Conservation (phyloP, 2,329 filamentous ascomycete species). For the Tympanopsis confertula region DNA sequence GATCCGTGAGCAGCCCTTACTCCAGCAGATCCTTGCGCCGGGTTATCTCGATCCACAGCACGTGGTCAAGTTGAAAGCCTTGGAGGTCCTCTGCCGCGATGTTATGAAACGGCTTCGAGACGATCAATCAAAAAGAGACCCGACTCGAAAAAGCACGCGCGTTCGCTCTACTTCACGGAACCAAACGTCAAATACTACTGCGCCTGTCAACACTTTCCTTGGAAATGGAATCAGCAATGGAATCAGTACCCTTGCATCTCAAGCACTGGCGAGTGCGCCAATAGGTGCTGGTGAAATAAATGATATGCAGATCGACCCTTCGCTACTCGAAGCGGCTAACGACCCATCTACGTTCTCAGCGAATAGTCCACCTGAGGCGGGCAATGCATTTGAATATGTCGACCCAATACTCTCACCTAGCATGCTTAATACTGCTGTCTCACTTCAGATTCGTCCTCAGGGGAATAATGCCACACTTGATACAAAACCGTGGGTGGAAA, state of each 20-base stretch:
- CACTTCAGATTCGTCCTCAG: slow-evolving; percentile 8
- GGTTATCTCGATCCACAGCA: slow-evolving; percentile 32
- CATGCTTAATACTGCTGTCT: neutral
- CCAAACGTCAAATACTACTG: slow-evolving; percentile 7
- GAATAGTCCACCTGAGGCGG: slow-evolving; percentile 12
- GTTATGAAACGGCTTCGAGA: slow-evolving; percentile 52
- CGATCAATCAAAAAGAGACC: slow-evolving; percentile 36
- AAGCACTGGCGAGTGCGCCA: neutral
- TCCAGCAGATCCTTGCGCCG: slow-evolving; percentile 31
- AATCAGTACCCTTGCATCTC: neutral
- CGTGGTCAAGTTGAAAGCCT: slow-evolving; percentile 33
- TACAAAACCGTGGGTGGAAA: slow-evolving; percentile 42
- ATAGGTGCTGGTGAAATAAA: slow-evolving; percentile 15
- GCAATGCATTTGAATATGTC: neutral
- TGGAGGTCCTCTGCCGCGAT: slow-evolving; percentile 48
- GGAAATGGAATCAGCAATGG: neutral
- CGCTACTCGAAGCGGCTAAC: slow-evolving; percentile 36
- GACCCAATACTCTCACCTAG: neutral
- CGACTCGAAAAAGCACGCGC: slow-evolving; percentile 22
- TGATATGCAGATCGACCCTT: slow-evolving; percentile 46
- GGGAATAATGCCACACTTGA: slow-evolving; percentile 23
- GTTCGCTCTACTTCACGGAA: slow-evolving; percentile 7
- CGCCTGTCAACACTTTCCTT: slow-evolving; percentile 6
- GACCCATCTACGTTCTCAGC: slow-evolving; percentile 28
- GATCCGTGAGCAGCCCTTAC: slow-evolving; percentile 33